These are phyloP conservation scores for Lactifluus rugatus DNA, from an alignment of 768 basidiomycete genomes.

Conservation along the genomic window DNA sequence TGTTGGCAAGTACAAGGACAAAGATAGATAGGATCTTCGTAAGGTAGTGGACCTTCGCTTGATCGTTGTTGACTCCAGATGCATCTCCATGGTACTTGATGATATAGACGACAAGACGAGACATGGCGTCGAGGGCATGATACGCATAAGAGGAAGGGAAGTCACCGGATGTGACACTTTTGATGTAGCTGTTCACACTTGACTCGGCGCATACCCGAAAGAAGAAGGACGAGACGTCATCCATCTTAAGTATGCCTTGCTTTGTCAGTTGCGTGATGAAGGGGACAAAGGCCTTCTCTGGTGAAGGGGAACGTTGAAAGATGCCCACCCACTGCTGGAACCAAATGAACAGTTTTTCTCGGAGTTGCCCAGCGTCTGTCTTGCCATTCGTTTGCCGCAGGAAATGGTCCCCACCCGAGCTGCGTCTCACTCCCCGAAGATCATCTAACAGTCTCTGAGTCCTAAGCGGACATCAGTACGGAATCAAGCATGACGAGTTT, in stretches of 20 bases:
- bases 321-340: constrained; percentile 95
- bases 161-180: constrained; percentile 63
- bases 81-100: constrained; percentile 99
- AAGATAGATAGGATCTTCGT: constrained; percentile 97
- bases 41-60: constrained; percentile 92
- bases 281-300: constrained; percentile 91
- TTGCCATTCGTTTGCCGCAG: constrained; percentile 42
- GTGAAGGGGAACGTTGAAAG: constrained; percentile 82
- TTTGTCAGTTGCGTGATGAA: constrained; percentile 97
- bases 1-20: constrained; percentile 87
- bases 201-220: constrained; percentile 97
- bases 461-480: constrained; percentile 30
- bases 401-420: constrained; percentile 33
- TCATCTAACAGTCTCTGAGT: constrained; percentile 72
- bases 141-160: constrained; percentile 65
- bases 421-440: constrained; percentile 55
- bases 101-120: constrained; percentile 90
- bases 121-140: constrained; percentile 92
- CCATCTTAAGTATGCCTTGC: constrained; percentile 91
- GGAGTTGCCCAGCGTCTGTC: constrained; percentile 63
- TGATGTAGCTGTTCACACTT: constrained; percentile 80
- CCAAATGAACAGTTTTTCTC: constrained; percentile 67
- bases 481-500: not conserved
- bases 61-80: constrained; percentile 82
- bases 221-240: constrained; percentile 95